Conservation (phyloP, 352 stramenopile species). For the Globisporangium solare region DNA sequence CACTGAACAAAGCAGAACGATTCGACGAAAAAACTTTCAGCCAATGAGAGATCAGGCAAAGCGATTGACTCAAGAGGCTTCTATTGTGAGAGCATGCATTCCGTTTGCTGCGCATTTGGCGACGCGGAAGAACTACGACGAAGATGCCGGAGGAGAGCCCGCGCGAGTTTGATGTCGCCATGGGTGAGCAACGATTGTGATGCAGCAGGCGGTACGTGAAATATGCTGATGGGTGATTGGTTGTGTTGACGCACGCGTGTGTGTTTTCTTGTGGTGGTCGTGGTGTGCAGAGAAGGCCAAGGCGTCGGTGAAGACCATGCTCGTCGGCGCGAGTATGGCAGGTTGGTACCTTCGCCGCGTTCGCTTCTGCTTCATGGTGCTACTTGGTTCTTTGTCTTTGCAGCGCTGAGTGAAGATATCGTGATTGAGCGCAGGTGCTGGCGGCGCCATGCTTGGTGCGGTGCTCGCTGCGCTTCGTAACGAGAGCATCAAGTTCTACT, state of each 20-base stretch:
- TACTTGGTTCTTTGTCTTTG: background rate
- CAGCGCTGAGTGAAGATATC: background rate
- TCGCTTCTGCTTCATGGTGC: background rate
- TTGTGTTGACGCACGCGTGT: background rate
- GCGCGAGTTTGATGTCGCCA: slow-evolving; percentile 17
- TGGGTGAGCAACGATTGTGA: slow-evolving; percentile 3
- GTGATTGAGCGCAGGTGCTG: slow-evolving; percentile 23
- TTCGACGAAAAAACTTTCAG: slow-evolving; percentile 2
- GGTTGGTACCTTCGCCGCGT: slow-evolving; percentile 14
- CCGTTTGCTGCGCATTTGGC: background rate
- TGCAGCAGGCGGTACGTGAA: no score
- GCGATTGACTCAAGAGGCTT: background rate
- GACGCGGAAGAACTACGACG: background rate
- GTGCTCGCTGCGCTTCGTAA: slow-evolving; percentile 64
- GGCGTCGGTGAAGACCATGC: slow-evolving; percentile 60
- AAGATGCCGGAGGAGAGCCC: slow-evolving; percentile 6
- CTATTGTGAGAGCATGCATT: background rate
- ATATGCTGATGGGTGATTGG: background rate
- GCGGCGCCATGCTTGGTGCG: slow-evolving; percentile 51
- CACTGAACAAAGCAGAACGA: background rate
- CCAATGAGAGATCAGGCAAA: background rate
- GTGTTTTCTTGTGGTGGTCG: background rate
- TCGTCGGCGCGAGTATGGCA: slow-evolving; percentile 49
- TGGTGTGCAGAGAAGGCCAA: slow-evolving; percentile 55
- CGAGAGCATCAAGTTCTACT: slow-evolving; percentile 77